Evolutionary conservation across 1,139 yeast species (phyloP), one percentile per base, ranked within the genome.

Genomic region (Kurtzmaniella quercitrusa): DNA sequence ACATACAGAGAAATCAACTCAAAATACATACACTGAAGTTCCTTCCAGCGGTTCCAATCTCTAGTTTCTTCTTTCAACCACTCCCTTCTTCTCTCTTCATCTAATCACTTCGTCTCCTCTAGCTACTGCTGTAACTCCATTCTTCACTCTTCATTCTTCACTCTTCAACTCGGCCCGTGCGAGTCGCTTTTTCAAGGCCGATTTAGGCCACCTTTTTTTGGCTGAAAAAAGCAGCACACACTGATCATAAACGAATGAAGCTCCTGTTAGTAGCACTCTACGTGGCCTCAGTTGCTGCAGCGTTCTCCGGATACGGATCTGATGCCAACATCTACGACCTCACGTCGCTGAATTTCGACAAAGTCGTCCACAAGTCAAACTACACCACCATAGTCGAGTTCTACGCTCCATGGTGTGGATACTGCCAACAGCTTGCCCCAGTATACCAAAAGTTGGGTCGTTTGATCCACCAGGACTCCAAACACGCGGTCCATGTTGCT

Each of bases 331-430:
- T 87, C 4, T 68, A 72, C 41, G 90, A 85, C 54, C 66, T 86
- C 40, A 72, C 74, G 10, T 66, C 81, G 0, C 57, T 69, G 15
- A 81, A 67, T 40, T 90, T 91, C 58, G 79, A 82, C 47, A 75
- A 77, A 49, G 84, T 81, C 41, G 81, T 91, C 3, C 70, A 80
- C 41, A 63, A 69, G 34, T 72, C 94, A 7, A 88, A 89, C 59
- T 86, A 88, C 53, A 85, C 95, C 2, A 68, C 96, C 2, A 68
- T 91, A 6, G 94, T 93, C 16, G 91, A 90, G 63, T 93, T 91
- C 60, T 93, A 93, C 61, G 98, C 98, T 3, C 98, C 98, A 34
- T 93, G 98, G 98, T 93, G 98, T 69, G 90, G 91, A 1, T 81
- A 85, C 58, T 85, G 94, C 56, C 73, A 78, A 50, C 74, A 79